Evolutionary conservation across 2,329 filamentous ascomycete genomes (phyloP).

Genomic region (Monilinia fructigena): DNA sequence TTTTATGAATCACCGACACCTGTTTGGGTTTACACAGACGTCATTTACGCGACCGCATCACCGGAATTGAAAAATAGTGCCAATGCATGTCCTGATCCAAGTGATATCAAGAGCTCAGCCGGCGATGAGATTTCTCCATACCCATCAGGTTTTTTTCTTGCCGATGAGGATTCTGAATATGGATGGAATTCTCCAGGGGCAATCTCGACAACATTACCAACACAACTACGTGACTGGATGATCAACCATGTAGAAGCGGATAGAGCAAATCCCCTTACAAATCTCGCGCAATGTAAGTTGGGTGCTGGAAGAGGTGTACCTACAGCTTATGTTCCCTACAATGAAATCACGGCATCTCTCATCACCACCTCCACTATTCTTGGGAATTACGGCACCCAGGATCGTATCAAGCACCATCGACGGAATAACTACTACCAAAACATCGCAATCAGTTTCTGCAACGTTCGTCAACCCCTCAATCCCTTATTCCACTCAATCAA

Average conservation of each 20-base stretch:
- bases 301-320: conserved; percentile 25
- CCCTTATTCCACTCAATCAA: neutral
- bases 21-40: conserved; percentile 24
- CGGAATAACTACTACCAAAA: neutral
- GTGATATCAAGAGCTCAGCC: neutral
- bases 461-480: neutral
- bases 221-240: conserved; percentile 25
- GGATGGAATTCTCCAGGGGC: conserved; percentile 17
- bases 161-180: conserved; percentile 17
- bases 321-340: conserved; percentile 27
- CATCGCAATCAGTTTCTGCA: neutral
- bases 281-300: conserved; percentile 21
- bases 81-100: conserved; percentile 20
- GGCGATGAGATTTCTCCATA: conserved; percentile 22
- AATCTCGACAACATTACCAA: conserved; percentile 18
- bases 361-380: conserved; percentile 22
- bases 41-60: conserved; percentile 13
- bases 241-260: conserved; percentile 19
- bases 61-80: conserved; percentile 2
- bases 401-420: neutral
- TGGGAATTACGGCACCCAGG: conserved; percentile 16
- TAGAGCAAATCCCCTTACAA: conserved; percentile 5
- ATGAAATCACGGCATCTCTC: conserved; percentile 15
- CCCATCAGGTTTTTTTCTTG: conserved; percentile 24
- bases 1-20: conserved; percentile 28